phyloP scores from a whole-genome alignment of 2,329 filamentous ascomycete genomes.

The Scedosporium aurantiacum region DNA sequence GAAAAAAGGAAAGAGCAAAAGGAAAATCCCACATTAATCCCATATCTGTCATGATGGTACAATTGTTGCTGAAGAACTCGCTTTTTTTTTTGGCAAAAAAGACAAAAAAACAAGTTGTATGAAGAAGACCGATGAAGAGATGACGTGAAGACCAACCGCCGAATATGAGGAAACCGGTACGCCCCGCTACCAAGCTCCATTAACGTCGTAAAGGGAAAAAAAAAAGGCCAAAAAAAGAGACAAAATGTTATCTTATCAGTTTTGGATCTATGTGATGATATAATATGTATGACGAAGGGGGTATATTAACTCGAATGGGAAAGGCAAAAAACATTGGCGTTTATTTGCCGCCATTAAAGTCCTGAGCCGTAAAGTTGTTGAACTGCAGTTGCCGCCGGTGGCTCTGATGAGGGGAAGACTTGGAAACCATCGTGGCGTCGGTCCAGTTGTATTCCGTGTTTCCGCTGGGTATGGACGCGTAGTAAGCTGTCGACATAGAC shows the following conservation, averaged over 20 bases:
- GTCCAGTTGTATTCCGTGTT: slow-evolving; percentile 43
- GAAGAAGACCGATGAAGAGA: neutral
- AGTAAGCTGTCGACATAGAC: slow-evolving; percentile 31
- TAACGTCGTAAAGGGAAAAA: neutral
- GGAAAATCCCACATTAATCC: neutral
- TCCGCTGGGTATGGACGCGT: slow-evolving; percentile 20
- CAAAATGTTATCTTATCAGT: neutral
- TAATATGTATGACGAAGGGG: neutral
- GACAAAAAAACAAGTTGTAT: neutral
- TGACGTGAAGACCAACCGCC: neutral
- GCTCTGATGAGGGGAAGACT: slow-evolving; percentile 21
- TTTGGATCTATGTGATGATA: neutral
- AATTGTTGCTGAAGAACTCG: neutral
- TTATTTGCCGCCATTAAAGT: slow-evolving; percentile 3
- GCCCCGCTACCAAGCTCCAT: neutral
- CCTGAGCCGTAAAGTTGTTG: slow-evolving; percentile 22
- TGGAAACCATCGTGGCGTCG: slow-evolving; percentile 23
- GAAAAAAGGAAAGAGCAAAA: too few relatives aligned
- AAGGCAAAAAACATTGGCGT: neutral
- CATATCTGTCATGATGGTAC: slow-evolving; percentile 2
- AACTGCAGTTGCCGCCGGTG: slow-evolving; percentile 20
- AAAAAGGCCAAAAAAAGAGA: neutral
- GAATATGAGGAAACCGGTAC: neutral
- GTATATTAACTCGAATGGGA: neutral
- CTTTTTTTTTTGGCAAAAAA: too few relatives aligned